Evolutionary conservation across 352 stramenopile species (phyloP), one percentile per base, ranked within the genome.

Genomic region (Phytophthora sp.): DNA sequence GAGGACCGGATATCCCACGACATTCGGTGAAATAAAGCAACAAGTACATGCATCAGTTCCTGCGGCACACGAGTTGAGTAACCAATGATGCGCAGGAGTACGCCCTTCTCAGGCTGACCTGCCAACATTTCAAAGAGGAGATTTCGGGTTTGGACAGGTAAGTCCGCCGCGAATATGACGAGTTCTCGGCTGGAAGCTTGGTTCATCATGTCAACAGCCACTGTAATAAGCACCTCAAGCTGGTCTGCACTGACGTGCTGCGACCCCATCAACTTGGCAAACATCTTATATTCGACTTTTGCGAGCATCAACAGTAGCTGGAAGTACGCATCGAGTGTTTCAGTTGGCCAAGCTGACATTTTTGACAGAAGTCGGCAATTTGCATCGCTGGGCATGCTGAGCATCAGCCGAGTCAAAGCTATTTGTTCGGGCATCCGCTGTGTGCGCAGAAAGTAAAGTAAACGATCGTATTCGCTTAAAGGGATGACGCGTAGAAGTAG

Each of bases 161-260:
- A 39, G 27, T 84, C 78, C 5, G 82, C 62, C 5, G 78, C 62
- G 45, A 89, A 89, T 23, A 79, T 84, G 11, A 87, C 70, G 13
- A 89, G 67, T 34, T 89, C 82, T 27, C 82, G 76, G 15, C 74
- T 89, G 8, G 78, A 83, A 2, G 82, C 82, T 43, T 91, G 80
- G 51, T 89, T 91, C 80, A 87, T 88, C 66, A 91, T 80, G 18
- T 79, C 79, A 8, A 76, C 74, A 0, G 78, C 76, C 24, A 91
- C 73, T 2, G 73, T 72, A 12, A 87, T 54, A 28, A 91, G 80
- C 2, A 56, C 43, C 24, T 80, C 35, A 5, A 89, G 55, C 23
- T 88, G 72, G 0, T 70, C 24, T 1, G 56, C 24, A 6, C 38
- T 77, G n/a, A 89, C 68, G 31, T 89, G 69, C 27, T 62, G 46